phyloP scores from a whole-genome alignment of 2,329 filamentous ascomycete species.

The Talaromyces piceae region DNA sequence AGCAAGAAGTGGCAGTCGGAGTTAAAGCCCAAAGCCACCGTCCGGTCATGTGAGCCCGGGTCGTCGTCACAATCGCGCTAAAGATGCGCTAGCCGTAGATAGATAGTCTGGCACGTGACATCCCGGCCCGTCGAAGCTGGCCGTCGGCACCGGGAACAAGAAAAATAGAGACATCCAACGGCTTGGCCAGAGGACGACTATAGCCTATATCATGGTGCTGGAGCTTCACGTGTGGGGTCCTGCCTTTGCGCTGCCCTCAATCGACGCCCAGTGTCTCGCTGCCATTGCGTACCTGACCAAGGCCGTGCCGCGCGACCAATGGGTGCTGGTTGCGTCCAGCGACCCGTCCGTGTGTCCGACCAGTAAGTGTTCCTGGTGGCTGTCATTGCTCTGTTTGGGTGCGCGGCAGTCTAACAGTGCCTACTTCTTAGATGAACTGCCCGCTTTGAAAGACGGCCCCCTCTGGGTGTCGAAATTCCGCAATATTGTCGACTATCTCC shows the following conservation, averaged over 20 bases:
- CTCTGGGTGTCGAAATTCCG: conserved; percentile 47
- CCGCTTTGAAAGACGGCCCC: conserved; percentile 49
- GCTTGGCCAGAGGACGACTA: neutral
- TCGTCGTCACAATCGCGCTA: neutral
- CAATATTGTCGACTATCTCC: conserved; percentile 48
- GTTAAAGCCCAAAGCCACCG: neutral
- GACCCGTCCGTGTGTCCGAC: conserved; percentile 64
- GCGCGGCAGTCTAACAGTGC: neutral
- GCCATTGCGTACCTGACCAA: conserved; percentile 68
- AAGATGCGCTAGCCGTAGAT: neutral
- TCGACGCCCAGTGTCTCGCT: conserved; percentile 85
- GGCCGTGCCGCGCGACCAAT: conserved; percentile 52
- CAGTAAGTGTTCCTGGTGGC: conserved; percentile 45
- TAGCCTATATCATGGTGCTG: conserved; percentile 44
- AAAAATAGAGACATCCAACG: neutral
- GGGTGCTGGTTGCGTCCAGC: conserved; percentile 66
- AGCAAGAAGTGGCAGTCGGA: no score
- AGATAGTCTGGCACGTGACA: neutral
- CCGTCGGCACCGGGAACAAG: neutral
- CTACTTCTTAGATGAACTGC: conserved; percentile 51
- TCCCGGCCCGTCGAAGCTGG: neutral
- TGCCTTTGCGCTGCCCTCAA: conserved; percentile 79
- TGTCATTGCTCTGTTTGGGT: neutral
- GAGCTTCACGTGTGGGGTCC: conserved; percentile 87
- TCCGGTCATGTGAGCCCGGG: neutral